Percentiles rank a stretch among this genome's conserved stretches.
phyloP scores from a whole-genome alignment of 352 stramenopile species.

The Elongisporangium senticosum region DNA sequence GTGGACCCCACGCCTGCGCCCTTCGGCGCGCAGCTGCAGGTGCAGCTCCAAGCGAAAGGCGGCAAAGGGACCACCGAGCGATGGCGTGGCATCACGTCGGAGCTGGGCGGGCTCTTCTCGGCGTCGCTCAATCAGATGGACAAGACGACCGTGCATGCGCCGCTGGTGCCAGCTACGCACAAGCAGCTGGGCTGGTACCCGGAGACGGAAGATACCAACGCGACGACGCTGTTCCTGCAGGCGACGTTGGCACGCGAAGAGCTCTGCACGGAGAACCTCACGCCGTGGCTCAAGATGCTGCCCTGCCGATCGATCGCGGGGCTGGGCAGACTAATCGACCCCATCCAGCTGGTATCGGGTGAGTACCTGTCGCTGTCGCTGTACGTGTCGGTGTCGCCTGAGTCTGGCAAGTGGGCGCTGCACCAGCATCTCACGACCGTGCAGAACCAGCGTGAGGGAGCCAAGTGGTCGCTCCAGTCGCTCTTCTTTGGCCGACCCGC shows the following conservation, averaged over 20 bases:
- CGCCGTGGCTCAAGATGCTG: conserved; percentile 85
- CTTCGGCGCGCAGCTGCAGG: conserved; percentile 60
- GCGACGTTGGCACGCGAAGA: conserved; percentile 73
- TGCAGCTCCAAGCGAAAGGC: conserved; percentile 25
- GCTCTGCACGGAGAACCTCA: conserved; percentile 86
- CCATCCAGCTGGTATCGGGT: conserved; percentile 62
- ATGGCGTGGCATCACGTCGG: conserved; percentile 66
- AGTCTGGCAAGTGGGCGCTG: conserved; percentile 21
- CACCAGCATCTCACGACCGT: conserved; percentile 61
- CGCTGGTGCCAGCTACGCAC: conserved; percentile 8
- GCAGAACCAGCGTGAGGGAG: conserved; percentile 22
- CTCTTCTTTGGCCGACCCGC: conserved; percentile 34
- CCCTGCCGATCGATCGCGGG: conserved; percentile 62
- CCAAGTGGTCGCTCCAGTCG: conserved; percentile 32
- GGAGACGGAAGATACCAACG: conserved; percentile 2
- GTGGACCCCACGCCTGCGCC: conserved; percentile 30
- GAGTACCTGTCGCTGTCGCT: conserved; percentile 66
- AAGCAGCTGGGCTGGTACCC: conserved; percentile 16
- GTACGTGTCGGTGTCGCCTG: conserved; percentile 20
- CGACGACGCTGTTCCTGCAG: conserved; percentile 32
- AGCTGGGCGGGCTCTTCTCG: conserved; percentile 77
- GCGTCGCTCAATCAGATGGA: conserved; percentile 82
- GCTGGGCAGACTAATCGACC: conserved; percentile 65
- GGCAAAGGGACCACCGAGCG: conserved; percentile 19
- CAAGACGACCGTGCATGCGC: conserved; percentile 26